Evolutionary conservation across 768 basidiomycete genomes (phyloP).

Genomic region (Panaeolus cyanescens): DNA sequence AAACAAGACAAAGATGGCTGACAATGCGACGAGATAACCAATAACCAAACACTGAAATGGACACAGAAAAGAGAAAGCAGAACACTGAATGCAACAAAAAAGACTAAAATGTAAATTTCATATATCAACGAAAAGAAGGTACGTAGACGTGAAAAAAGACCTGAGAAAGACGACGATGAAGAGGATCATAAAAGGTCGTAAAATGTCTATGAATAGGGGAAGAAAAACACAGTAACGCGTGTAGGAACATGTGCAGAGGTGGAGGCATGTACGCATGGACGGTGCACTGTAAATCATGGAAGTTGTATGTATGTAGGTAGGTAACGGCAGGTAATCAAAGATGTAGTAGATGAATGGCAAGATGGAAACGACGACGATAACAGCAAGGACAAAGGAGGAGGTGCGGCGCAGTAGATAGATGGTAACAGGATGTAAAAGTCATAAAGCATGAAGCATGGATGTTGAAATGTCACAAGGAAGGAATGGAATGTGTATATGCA

Average conservation of each 20-base stretch:
- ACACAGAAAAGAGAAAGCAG: too few species aligned
- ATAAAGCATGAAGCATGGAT: constrained; percentile 1
- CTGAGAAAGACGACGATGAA: not conserved
- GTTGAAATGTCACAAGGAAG: not conserved
- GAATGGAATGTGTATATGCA: not conserved
- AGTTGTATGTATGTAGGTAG: too few species aligned
- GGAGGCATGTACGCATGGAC: too few species aligned
- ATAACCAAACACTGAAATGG: too few species aligned
- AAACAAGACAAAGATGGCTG: too few species aligned
- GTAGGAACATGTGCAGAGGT: constrained; percentile 6
- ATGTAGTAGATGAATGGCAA: not conserved
- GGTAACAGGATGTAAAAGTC: not conserved
- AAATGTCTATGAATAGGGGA: constrained; percentile 7
- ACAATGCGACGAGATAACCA: too few species aligned
- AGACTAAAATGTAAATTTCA: not conserved
- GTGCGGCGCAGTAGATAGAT: not conserved
- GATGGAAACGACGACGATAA: not conserved
- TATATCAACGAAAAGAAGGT: not conserved
- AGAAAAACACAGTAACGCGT: constrained; percentile 1
- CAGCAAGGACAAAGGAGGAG: not conserved
- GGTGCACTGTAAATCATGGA: too few species aligned
- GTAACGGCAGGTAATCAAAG: not conserved
- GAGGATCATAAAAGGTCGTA: constrained; percentile 24
- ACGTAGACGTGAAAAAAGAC: constrained; percentile 2
- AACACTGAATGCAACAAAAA: not conserved